Percentiles rank a stretch among this genome's conserved stretches.
Conservation (phyloP, 108 stramenopile species). For the Asterionellopsis glacialis region DNA sequence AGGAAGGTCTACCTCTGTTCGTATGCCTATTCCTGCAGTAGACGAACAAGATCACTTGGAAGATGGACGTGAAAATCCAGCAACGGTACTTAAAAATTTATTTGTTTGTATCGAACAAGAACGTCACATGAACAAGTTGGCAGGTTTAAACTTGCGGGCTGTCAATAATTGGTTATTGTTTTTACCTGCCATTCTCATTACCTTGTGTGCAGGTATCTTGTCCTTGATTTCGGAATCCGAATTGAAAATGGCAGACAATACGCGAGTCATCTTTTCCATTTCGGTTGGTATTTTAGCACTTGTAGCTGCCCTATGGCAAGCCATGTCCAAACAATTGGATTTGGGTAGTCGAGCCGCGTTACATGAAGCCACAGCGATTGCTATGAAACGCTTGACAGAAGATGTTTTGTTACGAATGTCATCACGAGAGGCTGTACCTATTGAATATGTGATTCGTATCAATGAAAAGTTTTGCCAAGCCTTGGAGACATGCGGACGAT, state of each 20-base stretch:
- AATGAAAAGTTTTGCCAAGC: conserved; percentile 32
- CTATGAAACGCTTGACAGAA: conserved; percentile 29
- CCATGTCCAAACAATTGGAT: conserved; percentile 28
- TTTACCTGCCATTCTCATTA: conserved; percentile 19
- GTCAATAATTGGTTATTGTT: conserved; percentile 36
- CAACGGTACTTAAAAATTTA: conserved; percentile 24
- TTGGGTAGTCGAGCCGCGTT: conserved; percentile 21
- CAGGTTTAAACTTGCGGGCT: conserved; percentile 21
- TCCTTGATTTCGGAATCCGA: conserved; percentile 26
- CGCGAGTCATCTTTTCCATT: conserved; percentile 18
- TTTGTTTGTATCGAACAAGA: conserved; percentile 35
- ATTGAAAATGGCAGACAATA: conserved; percentile 10
- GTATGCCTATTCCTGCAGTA: too few species aligned
- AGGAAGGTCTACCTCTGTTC: too few species aligned
- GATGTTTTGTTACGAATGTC: conserved; percentile 28
- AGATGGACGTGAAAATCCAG: conserved; percentile 9
- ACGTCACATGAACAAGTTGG: conserved; percentile 29
- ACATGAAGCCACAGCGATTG: conserved; percentile 18
- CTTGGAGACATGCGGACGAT: conserved; percentile 18
- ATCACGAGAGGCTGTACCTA: conserved; percentile 23
- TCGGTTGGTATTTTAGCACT: conserved; percentile 19
- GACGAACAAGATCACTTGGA: too few species aligned
- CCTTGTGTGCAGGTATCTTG: conserved; percentile 23
- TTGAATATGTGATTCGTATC: conserved; percentile 27
- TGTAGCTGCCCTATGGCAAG: conserved; percentile 34